Evolutionary conservation across 2,329 filamentous ascomycete genomes (phyloP).

Genomic region (Pseudopithomyces chartarum): DNA sequence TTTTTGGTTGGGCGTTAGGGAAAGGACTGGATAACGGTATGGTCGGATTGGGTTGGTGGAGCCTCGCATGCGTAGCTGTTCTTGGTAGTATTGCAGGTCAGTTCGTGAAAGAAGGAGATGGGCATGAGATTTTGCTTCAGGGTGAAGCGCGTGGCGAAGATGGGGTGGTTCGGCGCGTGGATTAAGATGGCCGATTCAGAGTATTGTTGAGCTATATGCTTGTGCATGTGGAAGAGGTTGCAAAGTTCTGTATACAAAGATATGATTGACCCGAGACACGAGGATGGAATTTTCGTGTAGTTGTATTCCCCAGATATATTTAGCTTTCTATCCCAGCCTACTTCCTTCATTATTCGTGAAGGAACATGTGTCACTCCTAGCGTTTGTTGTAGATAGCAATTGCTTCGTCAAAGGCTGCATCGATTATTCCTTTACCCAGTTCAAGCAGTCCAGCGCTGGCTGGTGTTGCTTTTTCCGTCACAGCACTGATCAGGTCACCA

Average conservation of each 20-base stretch:
- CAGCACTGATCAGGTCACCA: conserved; percentile 20
- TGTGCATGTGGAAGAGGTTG: not conserved
- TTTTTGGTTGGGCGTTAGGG: conserved; percentile 67
- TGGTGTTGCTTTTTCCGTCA: conserved; percentile 21
- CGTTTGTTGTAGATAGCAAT: conserved; percentile 20
- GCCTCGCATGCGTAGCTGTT: conserved; percentile 56
- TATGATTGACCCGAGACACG: too few species aligned
- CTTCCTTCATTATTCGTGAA: not conserved
- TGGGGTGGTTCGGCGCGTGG: conserved; percentile 22
- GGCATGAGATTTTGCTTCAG: conserved; percentile 68
- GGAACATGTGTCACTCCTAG: too few species aligned
- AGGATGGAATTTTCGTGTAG: too few species aligned
- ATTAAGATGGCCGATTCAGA: not conserved
- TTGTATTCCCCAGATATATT: not conserved
- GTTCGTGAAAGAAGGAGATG: conserved; percentile 64
- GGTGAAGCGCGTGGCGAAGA: conserved; percentile 60
- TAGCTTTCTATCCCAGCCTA: not conserved
- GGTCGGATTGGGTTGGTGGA: conserved; percentile 66
- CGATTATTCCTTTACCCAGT: conserved; percentile 16
- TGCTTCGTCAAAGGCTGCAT: conserved; percentile 24
- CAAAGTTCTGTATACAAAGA: not conserved
- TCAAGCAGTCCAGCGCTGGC: conserved; percentile 15
- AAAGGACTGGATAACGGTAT: conserved; percentile 61
- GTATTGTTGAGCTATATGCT: not conserved
- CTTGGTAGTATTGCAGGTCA: conserved; percentile 58